phyloP scores from a whole-genome alignment of 2,329 filamentous ascomycete genomes.

The Calonectria multiphialidica region DNA sequence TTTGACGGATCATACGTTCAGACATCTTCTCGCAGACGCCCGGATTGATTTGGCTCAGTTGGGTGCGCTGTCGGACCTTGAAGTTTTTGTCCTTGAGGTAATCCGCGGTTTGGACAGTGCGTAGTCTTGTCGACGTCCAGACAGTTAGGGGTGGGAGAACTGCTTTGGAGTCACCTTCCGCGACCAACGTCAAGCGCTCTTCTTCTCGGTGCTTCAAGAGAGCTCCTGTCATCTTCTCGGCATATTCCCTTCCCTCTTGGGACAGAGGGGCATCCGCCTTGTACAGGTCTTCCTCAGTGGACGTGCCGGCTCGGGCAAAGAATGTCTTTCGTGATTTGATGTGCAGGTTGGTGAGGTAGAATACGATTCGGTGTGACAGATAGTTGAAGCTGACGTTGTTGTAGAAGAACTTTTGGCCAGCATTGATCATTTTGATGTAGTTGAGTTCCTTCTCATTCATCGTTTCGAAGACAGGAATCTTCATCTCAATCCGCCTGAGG shows the following conservation, averaged over 20 bases:
- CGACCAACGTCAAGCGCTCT: conserved; percentile 78
- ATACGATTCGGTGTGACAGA: conserved; percentile 95
- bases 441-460: conserved; percentile 96
- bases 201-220: conserved; percentile 86
- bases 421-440: conserved; percentile 99
- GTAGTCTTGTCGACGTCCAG: conserved; percentile 93
- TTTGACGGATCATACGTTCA: conserved; percentile 81
- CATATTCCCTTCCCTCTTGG: conserved; percentile 83
- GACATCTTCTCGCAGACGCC: conserved; percentile 96
- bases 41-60: conserved; percentile 97
- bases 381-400: conserved; percentile 99
- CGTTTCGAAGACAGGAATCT: conserved; percentile 96
- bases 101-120: conserved; percentile 91
- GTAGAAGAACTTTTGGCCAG: conserved; percentile 90
- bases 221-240: conserved; percentile 86
- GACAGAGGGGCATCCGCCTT: conserved; percentile 90
- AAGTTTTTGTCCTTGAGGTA: conserved; percentile 84
- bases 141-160: conserved; percentile 86
- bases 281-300: conserved; percentile 90
- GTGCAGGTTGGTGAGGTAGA: conserved; percentile 97
- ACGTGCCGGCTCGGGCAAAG: conserved; percentile 89
- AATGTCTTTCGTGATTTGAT: conserved; percentile 96
- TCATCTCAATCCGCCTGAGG: conserved; percentile 86
- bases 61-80: conserved; percentile 89
- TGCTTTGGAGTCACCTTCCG: conserved; percentile 74